phyloP scores from a whole-genome alignment of 2,329 filamentous ascomycete species.

The Penicillium sp. region DNA sequence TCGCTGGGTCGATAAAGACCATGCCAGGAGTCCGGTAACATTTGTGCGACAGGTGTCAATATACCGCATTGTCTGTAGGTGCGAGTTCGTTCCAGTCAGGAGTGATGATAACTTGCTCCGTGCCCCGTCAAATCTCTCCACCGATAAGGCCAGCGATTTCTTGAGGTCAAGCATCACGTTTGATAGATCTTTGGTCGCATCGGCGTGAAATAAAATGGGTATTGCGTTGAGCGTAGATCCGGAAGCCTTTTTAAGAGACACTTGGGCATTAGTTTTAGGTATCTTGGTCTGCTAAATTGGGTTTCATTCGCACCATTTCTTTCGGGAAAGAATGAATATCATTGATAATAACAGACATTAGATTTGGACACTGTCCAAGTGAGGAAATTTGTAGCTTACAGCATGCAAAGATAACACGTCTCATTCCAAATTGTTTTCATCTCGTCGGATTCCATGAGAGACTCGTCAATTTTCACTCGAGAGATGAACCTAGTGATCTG shows the following conservation, averaged over 20 bases:
- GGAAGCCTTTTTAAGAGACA: background rate
- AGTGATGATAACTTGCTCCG: background rate
- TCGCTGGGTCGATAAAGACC: background rate
- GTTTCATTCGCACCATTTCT: background rate
- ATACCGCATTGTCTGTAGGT: background rate
- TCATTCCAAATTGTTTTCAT: slow-evolving; percentile 1
- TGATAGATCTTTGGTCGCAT: background rate
- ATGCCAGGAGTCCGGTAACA: background rate
- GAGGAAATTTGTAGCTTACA: background rate
- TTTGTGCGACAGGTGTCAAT: background rate
- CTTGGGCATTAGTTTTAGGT: background rate
- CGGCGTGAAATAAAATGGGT: background rate
- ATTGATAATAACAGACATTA: background rate
- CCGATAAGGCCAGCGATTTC: background rate
- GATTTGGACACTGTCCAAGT: background rate
- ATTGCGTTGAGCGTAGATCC: background rate
- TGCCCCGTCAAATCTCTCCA: background rate
- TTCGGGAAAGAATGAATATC: background rate
- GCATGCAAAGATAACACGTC: slow-evolving; percentile 1
- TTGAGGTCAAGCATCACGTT: background rate
- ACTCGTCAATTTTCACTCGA: background rate
- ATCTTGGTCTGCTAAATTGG: background rate
- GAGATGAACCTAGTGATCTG: background rate
- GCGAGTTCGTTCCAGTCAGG: background rate
- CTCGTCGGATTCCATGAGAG: background rate